A percentile compares a stretch with the other conserved stretches of the same genome.
phyloP scores from a whole-genome alignment of 106 monocot species.

The Xerophyta viscosa region DNA sequence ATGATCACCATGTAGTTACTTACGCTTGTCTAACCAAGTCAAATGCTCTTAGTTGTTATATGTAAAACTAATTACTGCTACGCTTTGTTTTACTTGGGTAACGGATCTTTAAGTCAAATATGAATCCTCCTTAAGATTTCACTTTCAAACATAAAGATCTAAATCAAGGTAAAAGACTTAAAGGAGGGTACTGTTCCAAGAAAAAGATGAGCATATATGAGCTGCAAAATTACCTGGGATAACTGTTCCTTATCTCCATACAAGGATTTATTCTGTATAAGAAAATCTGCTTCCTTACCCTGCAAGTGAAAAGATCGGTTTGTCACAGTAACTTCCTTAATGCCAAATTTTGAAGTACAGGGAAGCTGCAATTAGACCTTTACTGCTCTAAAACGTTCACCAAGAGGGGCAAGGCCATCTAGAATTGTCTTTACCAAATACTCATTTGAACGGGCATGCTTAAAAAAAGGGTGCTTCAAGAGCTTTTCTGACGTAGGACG shows the following conservation, averaged over 20 bases:
- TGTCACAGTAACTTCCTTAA: neutral
- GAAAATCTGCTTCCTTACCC: constrained; percentile 63
- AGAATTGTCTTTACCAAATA: constrained; percentile 57
- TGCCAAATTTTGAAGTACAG: neutral
- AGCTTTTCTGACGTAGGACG: constrained; percentile 86
- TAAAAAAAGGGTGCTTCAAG: constrained; percentile 90
- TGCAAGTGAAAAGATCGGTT: constrained; percentile 17
- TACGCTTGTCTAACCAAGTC: too few species aligned
- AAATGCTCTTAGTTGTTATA: too few species aligned
- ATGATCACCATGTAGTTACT: too few species aligned
- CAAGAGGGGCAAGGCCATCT: constrained; percentile 80
- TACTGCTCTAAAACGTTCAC: constrained; percentile 67
- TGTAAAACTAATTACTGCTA: too few species aligned
- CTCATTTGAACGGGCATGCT: constrained; percentile 59
- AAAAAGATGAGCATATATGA: too few species aligned
- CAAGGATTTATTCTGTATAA: constrained; percentile 46
- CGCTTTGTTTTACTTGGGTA: too few species aligned
- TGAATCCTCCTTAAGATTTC: too few species aligned
- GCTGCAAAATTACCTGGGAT: constrained; percentile 41
- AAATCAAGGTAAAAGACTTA: too few species aligned
- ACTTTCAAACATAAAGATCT: too few species aligned
- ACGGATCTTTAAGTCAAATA: too few species aligned
- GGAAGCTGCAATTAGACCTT: constrained; percentile 42
- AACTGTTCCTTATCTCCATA: constrained; percentile 59
- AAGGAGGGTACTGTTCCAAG: too few species aligned